Evolutionary conservation across 495 filamentous ascomycete species (phyloP).

Genomic region (Echria macrotheca): DNA sequence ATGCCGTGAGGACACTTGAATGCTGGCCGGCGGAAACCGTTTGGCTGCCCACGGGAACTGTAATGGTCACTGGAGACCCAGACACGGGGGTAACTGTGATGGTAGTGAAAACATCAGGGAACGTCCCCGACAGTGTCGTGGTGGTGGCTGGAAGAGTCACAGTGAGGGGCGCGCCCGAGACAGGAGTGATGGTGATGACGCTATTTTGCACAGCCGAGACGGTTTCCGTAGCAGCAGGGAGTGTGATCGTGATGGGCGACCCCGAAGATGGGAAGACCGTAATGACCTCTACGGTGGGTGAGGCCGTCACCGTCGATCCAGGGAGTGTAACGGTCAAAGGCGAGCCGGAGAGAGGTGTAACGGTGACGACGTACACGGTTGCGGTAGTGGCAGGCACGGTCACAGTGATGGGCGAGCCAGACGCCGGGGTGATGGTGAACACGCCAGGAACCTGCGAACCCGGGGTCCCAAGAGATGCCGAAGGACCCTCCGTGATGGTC

Average conservation of each 20-base stretch:
- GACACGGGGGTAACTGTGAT: not conserved
- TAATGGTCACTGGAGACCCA: not conserved
- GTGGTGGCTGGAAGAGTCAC: slow-evolving; percentile 1
- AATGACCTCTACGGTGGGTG: not conserved
- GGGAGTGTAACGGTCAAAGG: not conserved
- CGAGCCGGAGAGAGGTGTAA: not conserved
- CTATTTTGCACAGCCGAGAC: not conserved
- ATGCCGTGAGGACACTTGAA: not conserved
- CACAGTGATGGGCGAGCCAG: no score
- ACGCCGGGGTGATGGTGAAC: not conserved
- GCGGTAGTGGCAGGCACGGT: not conserved
- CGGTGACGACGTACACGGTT: not conserved
- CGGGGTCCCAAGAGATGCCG: no score
- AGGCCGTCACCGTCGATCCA: not conserved
- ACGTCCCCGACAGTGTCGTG: not conserved
- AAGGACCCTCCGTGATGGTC: slow-evolving; percentile 7
- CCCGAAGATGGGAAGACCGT: slow-evolving; percentile 1
- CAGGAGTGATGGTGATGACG: slow-evolving; percentile 1
- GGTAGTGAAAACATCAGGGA: not conserved
- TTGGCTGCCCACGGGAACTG: not conserved
- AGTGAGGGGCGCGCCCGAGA: slow-evolving; percentile 1
- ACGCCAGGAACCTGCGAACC: not conserved
- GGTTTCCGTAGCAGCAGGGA: not conserved
- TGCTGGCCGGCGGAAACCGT: not conserved
- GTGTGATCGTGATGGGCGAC: slow-evolving; percentile 6